phyloP scores from a whole-genome alignment of 73 alveolate species.

The Effrenium voratum region DNA sequence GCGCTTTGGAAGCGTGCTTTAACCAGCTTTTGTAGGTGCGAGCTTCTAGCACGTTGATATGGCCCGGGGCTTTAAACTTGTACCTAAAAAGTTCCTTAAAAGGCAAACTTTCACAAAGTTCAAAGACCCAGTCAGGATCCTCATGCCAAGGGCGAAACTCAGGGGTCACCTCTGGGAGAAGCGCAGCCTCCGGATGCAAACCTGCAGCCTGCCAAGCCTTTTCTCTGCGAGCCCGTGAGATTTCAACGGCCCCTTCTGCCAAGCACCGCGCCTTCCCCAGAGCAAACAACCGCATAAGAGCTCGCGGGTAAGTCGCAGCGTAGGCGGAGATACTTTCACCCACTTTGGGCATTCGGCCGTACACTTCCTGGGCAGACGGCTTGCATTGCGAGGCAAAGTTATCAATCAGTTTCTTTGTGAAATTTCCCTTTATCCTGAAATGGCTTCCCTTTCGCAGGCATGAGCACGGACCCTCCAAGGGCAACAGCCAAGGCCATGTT shows the following conservation, averaged over 20 bases:
- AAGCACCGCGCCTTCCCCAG: too few relatives aligned
- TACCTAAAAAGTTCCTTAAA: neutral
- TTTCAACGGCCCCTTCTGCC: too few relatives aligned
- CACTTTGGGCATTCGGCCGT: neutral
- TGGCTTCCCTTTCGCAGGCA: neutral
- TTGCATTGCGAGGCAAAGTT: neutral
- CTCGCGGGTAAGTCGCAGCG: too few relatives aligned
- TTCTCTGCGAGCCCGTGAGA: too few relatives aligned
- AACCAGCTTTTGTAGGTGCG: neutral
- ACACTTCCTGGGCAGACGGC: constrained; percentile 21
- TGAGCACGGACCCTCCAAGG: neutral
- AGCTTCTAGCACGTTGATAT: neutral
- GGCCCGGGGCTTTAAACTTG: neutral
- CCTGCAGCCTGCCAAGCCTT: too few relatives aligned
- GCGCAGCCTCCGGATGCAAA: too few relatives aligned
- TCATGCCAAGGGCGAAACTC: neutral
- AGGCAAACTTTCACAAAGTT: neutral
- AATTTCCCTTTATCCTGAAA: neutral
- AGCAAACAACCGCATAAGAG: too few relatives aligned
- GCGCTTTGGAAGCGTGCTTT: neutral
- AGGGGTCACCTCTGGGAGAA: too few relatives aligned
- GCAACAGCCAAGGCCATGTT: constrained; percentile 7
- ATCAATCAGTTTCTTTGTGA: neutral
- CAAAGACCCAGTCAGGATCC: neutral
- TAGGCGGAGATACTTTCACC: too few relatives aligned